These are phyloP conservation scores for Penicillium vulpinum DNA, from an alignment of 2,329 filamentous ascomycete species.

Conservation along the genomic window DNA sequence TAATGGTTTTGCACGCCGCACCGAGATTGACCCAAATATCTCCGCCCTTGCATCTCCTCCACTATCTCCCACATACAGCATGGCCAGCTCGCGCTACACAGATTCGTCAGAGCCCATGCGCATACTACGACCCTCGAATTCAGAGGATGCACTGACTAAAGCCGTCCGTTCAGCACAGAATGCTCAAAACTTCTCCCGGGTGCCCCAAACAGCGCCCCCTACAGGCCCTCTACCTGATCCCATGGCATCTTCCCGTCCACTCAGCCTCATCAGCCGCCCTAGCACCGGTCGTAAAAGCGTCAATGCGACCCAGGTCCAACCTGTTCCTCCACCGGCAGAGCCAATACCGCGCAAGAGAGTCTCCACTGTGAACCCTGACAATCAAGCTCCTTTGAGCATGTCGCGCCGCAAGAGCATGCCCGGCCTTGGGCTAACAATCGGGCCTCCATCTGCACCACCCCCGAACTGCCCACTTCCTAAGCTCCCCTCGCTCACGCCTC, in stretches of 20 bases:
- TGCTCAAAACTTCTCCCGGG: conserved; percentile 17
- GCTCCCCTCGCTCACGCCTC: conserved; percentile 30
- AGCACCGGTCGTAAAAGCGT: conserved; percentile 14
- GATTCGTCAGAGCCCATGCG: conserved; percentile 26
- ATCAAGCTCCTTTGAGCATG: conserved; percentile 17
- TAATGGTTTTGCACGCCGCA: conserved; percentile 13
- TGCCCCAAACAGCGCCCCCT: conserved; percentile 9
- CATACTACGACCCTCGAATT: conserved; percentile 30
- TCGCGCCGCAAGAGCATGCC: conserved; percentile 37
- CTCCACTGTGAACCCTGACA: conserved; percentile 13
- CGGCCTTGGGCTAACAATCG: conserved; percentile 32
- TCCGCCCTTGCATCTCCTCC: conserved; percentile 33
- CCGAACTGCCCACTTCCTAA: conserved; percentile 38
- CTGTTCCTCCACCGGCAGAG: conserved; percentile 6
- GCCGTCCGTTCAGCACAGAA: conserved; percentile 15
- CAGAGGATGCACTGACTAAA: conserved; percentile 30
- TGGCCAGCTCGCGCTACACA: conserved; percentile 23
- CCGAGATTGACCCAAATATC: conserved; percentile 20
- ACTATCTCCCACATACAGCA: conserved; percentile 33
- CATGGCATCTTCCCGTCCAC: conserved; percentile 20
- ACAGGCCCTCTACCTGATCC: conserved; percentile 15
- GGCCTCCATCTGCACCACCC: conserved; percentile 34
- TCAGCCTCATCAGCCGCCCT: conserved; percentile 22
- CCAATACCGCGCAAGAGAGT: conserved; percentile 16
- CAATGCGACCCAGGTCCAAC: conserved; percentile 7